These are phyloP conservation scores for Gossypium davidsonii DNA, from an alignment of 441 rosid species.

Conservation along the genomic window DNA sequence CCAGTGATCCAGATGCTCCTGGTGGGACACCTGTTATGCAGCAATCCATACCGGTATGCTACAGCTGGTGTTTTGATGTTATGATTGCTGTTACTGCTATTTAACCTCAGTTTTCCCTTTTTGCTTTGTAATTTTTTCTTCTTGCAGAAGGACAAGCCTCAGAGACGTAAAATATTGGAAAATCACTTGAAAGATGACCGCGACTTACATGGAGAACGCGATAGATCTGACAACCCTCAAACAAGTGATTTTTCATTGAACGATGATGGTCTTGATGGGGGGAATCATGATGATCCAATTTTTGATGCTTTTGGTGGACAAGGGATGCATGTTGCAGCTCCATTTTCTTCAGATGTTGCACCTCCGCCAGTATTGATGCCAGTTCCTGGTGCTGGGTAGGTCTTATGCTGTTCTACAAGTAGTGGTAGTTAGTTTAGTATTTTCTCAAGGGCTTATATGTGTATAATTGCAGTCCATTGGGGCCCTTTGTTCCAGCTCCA, in stretches of 20 bases:
- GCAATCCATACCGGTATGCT: slow-evolving; percentile 63
- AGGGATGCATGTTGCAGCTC: slow-evolving; percentile 58
- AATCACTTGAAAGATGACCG: slow-evolving; percentile 85
- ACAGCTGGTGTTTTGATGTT: neutral
- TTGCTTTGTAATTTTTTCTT: neutral
- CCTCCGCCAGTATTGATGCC: slow-evolving; percentile 6
- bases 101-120: neutral
- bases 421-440: neutral
- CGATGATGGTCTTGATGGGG: slow-evolving; percentile 62
- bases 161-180: slow-evolving; percentile 62
- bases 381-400: slow-evolving; percentile 98
- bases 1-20: slow-evolving; percentile 94
- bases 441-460: slow-evolving; percentile 17
- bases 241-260: slow-evolving; percentile 47
- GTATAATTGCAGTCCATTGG: slow-evolving; percentile 69
- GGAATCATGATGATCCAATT: slow-evolving; percentile 51
- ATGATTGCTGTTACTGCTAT: neutral
- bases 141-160: slow-evolving; percentile 67
- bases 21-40: slow-evolving; percentile 91
- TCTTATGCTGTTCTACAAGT: slow-evolving; percentile 3
- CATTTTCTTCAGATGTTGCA: slow-evolving; percentile 72
- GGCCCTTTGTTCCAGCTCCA: slow-evolving; percentile 98
- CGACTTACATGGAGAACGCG: slow-evolving; percentile 69
- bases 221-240: slow-evolving; percentile 68
- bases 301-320: slow-evolving; percentile 71